These are phyloP conservation scores for Pisolithus marmoratus DNA, from an alignment of 768 basidiomycete genomes.

Conservation along the genomic window DNA sequence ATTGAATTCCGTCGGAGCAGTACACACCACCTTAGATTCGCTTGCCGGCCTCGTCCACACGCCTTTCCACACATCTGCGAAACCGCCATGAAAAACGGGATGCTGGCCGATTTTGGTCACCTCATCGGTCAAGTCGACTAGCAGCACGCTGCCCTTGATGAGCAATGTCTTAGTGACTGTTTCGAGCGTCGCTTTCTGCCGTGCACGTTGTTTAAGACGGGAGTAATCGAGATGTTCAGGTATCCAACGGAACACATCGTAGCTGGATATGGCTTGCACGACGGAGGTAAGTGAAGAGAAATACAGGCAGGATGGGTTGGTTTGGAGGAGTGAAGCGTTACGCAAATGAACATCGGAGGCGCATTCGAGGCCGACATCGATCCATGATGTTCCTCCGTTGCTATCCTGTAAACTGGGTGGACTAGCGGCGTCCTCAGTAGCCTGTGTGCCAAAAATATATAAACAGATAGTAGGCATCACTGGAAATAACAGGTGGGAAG, in stretches of 20 bases:
- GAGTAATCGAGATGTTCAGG: conserved; percentile 49
- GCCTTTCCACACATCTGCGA: conserved; percentile 60
- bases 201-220: conserved; percentile 49
- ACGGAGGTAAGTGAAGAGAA: conserved; percentile 51
- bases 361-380: conserved; percentile 47
- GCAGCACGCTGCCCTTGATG: conserved; percentile 42
- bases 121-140: conserved; percentile 54
- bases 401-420: neutral
- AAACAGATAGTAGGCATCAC: conserved; percentile 48
- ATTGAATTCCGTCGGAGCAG: neutral
- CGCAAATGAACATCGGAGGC: conserved; percentile 54
- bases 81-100: conserved; percentile 49
- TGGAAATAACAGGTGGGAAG: conserved; percentile 50
- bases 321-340: conserved; percentile 53
- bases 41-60: conserved; percentile 45
- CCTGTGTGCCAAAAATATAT: conserved; percentile 41
- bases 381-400: conserved; percentile 23
- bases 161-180: conserved; percentile 50
- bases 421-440: conserved; percentile 5
- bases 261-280: conserved; percentile 47
- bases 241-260: conserved; percentile 54
- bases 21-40: conserved; percentile 21
- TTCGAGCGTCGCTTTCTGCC: conserved; percentile 51
- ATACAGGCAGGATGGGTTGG: conserved; percentile 43
- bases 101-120: conserved; percentile 41